phyloP scores from a whole-genome alignment of 2,329 filamentous ascomycete genomes.

The Camillea tinctor region DNA sequence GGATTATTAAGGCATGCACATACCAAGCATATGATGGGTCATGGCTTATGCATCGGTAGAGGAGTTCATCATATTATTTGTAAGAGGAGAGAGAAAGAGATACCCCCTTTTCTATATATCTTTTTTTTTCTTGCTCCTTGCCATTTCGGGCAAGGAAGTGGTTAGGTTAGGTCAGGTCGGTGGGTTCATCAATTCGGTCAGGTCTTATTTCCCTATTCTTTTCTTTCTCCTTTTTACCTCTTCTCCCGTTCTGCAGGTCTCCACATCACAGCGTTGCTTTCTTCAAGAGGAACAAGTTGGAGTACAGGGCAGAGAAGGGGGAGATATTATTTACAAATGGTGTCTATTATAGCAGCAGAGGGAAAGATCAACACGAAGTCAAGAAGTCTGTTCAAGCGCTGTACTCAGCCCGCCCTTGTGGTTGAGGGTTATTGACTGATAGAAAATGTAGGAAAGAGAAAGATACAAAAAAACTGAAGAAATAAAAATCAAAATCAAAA shows the following conservation, averaged over 20 bases:
- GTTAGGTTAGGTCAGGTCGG: neutral
- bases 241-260: neutral
- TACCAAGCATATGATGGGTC: conserved; percentile 1
- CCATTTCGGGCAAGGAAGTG: neutral
- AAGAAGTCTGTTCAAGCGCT: too few species aligned
- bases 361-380: too few species aligned
- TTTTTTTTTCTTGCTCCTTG: conserved; percentile 6
- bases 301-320: too few species aligned
- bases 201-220: neutral
- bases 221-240: neutral
- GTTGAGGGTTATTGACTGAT: too few species aligned
- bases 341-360: too few species aligned
- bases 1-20: neutral
- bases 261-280: too few species aligned
- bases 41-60: conserved; percentile 17
- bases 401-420: too few species aligned
- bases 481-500: neutral
- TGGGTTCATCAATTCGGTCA: neutral
- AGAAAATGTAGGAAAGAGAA: too few species aligned
- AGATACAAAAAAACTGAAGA: neutral
- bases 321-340: too few species aligned
- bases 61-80: conserved; percentile 18
- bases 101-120: conserved; percentile 15
- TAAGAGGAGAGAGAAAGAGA: conserved; percentile 8
- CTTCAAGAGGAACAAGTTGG: too few species aligned